Evolutionary conservation across 768 basidiomycete genomes (phyloP).

Genomic region (Trametes sanguinea): DNA sequence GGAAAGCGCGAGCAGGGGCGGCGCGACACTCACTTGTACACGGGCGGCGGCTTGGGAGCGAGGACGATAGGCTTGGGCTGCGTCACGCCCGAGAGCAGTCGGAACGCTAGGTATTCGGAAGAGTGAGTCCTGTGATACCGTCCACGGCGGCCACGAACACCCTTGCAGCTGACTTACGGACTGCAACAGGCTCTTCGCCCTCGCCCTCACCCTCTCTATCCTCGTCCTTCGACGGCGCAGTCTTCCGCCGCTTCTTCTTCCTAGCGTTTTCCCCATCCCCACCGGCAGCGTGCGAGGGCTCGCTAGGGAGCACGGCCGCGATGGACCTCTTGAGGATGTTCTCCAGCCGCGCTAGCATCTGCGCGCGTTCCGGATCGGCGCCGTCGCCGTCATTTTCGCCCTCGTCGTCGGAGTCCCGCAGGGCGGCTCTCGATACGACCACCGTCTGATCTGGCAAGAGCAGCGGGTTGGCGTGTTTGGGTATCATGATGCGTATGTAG

Average conservation of each 20-base stretch:
- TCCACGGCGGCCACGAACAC: too few species aligned
- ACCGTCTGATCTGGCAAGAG: background rate
- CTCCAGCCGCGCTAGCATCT: slow-evolving; percentile 21
- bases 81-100: slow-evolving; percentile 25
- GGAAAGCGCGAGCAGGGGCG: background rate
- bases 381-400: background rate
- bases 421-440: slow-evolving; percentile 13
- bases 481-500: slow-evolving; percentile 7
- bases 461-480: slow-evolving; percentile 16
- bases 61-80: slow-evolving; percentile 26
- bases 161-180: slow-evolving; percentile 5
- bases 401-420: slow-evolving; percentile 15
- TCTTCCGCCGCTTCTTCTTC: slow-evolving; percentile 16
- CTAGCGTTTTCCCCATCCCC: background rate
- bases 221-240: background rate
- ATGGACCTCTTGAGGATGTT: slow-evolving; percentile 21
- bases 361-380: slow-evolving; percentile 13
- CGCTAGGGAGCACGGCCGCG: background rate
- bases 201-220: background rate
- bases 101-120: slow-evolving; percentile 22
- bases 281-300: background rate
- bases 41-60: slow-evolving; percentile 24
- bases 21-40: slow-evolving; percentile 21
- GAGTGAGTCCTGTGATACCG: too few species aligned
- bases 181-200: background rate